Percentiles rank a stretch among this genome's conserved stretches.
These are phyloP conservation scores for Teratosphaeria viscida DNA, from an alignment of 2,329 filamentous ascomycete genomes.

Conservation along the genomic window DNA sequence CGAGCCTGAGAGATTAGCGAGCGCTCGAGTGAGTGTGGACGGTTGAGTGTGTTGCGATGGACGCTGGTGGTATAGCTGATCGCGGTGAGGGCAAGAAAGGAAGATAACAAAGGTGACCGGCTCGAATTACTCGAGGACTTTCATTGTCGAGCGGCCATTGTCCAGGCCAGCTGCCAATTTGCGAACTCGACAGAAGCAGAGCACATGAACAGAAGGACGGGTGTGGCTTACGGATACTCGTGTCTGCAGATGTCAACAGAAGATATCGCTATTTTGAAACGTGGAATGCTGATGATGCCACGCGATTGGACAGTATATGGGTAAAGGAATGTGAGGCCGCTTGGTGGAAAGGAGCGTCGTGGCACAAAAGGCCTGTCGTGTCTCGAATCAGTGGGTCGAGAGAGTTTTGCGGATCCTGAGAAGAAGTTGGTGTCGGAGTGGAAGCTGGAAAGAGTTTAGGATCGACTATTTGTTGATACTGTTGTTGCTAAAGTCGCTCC, in stretches of 20 bases:
- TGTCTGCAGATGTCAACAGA: constrained; percentile 3
- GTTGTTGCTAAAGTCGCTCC: neutral
- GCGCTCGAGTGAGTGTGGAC: neutral
- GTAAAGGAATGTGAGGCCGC: constrained; percentile 1
- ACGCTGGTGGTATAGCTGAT: neutral
- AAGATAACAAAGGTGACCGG: neutral
- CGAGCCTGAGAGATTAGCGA: neutral
- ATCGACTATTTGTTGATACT: neutral
- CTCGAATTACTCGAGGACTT: neutral
- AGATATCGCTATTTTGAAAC: constrained; percentile 2
- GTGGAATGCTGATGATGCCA: constrained; percentile 10
- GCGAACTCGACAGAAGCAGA: neutral
- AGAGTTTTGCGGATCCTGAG: constrained; percentile 1
- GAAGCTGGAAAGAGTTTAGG: neutral
- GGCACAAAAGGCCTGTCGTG: neutral
- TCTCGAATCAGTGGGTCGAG: neutral
- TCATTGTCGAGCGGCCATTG: neutral
- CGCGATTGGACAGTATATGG: constrained; percentile 4
- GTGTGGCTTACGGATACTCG: neutral
- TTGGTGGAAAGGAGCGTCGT: neutral
- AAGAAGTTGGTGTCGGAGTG: neutral
- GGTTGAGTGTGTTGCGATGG: neutral
- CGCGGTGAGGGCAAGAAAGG: neutral
- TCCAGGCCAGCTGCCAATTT: neutral
- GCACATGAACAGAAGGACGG: constrained; percentile 5